A percentile compares a stretch with the other conserved stretches of the same genome.
phyloP scores from a whole-genome alignment of 345 rosid genomes.

The Rhodamnia rubescens region DNA sequence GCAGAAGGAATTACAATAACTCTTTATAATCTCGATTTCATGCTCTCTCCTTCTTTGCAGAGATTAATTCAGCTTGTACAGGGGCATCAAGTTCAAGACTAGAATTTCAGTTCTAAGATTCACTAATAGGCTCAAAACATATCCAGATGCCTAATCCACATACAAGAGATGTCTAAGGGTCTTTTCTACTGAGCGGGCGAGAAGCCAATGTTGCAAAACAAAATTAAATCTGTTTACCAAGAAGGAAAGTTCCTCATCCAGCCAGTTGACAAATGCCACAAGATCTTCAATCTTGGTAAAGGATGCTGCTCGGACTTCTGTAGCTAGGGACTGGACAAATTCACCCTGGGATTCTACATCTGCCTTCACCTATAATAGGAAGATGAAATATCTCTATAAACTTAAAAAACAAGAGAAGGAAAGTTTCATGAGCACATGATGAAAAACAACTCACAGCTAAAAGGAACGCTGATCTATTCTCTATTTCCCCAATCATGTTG shows the following conservation, averaged over 20 bases:
- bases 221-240: conserved; percentile 35
- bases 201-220: neutral
- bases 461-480: conserved; percentile 89
- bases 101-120: neutral
- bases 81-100: neutral
- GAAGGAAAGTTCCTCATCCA: conserved; percentile 97
- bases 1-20: neutral
- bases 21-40: neutral
- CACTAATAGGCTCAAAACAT: neutral
- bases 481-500: conserved; percentile 96
- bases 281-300: conserved; percentile 66
- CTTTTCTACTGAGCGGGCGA: neutral
- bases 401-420: neutral
- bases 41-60: neutral
- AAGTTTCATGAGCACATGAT: neutral
- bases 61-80: neutral
- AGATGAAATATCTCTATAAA: neutral
- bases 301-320: conserved; percentile 81
- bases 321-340: conserved; percentile 85
- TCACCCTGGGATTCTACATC: conserved; percentile 99
- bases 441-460: conserved; percentile 53
- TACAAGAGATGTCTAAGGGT: neutral
- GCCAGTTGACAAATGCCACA: conserved; percentile 92
- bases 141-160: neutral
- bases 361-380: conserved; percentile 69